A percentile compares a stretch with the other conserved stretches of the same genome.
Evolutionary conservation across 2,329 filamentous ascomycete genomes (phyloP).

Genomic region (Gliomastix tumulicola): DNA sequence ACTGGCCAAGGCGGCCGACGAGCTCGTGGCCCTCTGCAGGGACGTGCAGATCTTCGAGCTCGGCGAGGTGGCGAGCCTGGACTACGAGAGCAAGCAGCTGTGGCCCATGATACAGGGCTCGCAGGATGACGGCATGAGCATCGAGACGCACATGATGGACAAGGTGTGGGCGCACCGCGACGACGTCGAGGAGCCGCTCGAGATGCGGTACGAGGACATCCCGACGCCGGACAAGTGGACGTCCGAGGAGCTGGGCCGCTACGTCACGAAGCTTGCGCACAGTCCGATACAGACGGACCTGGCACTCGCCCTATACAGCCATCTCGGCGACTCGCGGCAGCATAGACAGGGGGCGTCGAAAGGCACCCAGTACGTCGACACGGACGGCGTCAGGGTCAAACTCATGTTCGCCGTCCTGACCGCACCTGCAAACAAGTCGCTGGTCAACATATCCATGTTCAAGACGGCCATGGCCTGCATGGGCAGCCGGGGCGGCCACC

Average conservation of each 20-base stretch:
- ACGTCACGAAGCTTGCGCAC: neutral
- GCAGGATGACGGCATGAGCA: conserved; percentile 7
- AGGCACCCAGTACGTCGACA: conserved; percentile 20
- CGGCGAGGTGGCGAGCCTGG: conserved; percentile 23
- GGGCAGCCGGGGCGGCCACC: conserved; percentile 22
- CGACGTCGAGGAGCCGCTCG: conserved; percentile 8
- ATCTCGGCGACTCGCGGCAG: conserved; percentile 25
- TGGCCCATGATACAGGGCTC: conserved; percentile 20
- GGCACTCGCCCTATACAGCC: conserved; percentile 30
- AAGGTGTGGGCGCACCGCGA: conserved; percentile 23
- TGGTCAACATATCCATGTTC: neutral
- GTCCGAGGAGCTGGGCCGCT: neutral
- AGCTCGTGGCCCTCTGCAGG: conserved; percentile 18
- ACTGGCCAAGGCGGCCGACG: conserved; percentile 23
- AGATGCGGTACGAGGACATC: conserved; percentile 27
- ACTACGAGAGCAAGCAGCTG: conserved; percentile 24
- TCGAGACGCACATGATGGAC: conserved; percentile 11
- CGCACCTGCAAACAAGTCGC: conserved; percentile 30
- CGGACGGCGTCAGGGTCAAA: conserved; percentile 27
- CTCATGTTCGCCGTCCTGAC: conserved; percentile 31
- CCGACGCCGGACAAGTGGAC: conserved; percentile 19
- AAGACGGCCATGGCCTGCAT: conserved; percentile 28
- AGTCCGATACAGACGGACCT: conserved; percentile 19
- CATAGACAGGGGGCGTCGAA: conserved; percentile 15
- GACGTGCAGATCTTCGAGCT: conserved; percentile 25